Conservation (phyloP, 192 early-diverging fungal genomes). For the Entomortierella chlamydospora region DNA sequence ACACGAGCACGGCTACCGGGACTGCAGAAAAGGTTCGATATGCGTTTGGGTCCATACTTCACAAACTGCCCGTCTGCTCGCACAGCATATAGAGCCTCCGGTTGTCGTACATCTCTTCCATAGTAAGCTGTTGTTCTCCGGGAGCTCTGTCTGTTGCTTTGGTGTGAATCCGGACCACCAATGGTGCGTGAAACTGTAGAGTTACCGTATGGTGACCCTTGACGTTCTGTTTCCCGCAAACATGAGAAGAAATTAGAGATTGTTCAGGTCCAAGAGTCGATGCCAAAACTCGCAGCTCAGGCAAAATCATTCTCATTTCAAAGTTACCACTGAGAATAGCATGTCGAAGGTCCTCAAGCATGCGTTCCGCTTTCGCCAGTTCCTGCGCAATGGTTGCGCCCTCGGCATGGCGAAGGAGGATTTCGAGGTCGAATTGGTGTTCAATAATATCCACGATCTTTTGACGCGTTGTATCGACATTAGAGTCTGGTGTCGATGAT, state of each 20-base stretch:
- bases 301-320: no score
- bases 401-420: slow-evolving; percentile 78
- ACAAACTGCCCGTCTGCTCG: slow-evolving; percentile 53
- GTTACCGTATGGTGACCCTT: slow-evolving; percentile 58
- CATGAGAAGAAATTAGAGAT: no score
- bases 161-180: slow-evolving; percentile 1
- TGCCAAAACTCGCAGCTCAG: no score
- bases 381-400: slow-evolving; percentile 70
- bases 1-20: no score
- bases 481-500: neutral
- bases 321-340: slow-evolving; percentile 66
- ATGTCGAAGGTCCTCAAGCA: slow-evolving; percentile 66
- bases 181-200: slow-evolving; percentile 27
- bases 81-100: slow-evolving; percentile 46
- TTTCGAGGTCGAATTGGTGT: slow-evolving; percentile 83
- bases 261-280: no score
- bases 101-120: slow-evolving; percentile 29
- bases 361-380: slow-evolving; percentile 68
- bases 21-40: no score
- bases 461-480: slow-evolving; percentile 36
- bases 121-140: slow-evolving; percentile 33
- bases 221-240: slow-evolving; percentile 42
- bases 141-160: slow-evolving; percentile 11
- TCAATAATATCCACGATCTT: slow-evolving; percentile 68
- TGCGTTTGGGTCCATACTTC: slow-evolving; percentile 21